These are phyloP conservation scores for Aspergillus costaricaensis DNA, from an alignment of 2,329 filamentous ascomycete species.

Conservation along the genomic window DNA sequence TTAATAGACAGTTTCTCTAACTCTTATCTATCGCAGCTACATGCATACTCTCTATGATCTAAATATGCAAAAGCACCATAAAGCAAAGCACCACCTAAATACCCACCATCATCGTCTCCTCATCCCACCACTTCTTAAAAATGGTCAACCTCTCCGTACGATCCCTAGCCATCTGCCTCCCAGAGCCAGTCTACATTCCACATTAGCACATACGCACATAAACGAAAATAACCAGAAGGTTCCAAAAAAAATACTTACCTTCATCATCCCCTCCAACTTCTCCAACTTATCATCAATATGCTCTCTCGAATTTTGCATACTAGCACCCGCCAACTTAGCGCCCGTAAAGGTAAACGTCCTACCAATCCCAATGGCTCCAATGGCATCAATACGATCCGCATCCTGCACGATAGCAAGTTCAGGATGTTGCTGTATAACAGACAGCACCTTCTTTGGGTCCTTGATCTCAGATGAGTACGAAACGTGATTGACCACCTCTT, in stretches of 20 bases:
- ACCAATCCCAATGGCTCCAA: slow-evolving; percentile 11
- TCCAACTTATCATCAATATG: slow-evolving; percentile 11
- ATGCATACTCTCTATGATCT: neutral
- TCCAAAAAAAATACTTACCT: neutral
- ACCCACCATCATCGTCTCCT: neutral
- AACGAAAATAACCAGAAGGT: too few species aligned
- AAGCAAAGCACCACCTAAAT: neutral
- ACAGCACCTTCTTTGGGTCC: slow-evolving; percentile 5
- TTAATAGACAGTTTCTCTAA: neutral
- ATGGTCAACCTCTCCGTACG: slow-evolving; percentile 4
- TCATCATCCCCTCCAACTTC: slow-evolving; percentile 7
- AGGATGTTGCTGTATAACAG: neutral
- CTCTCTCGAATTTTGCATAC: slow-evolving; percentile 4
- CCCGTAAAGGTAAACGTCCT: slow-evolving; percentile 2
- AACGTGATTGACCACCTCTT: slow-evolving; percentile 17
- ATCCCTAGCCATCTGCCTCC: slow-evolving; percentile 1
- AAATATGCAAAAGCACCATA: too few species aligned
- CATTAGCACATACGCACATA: neutral
- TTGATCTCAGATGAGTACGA: slow-evolving; percentile 19
- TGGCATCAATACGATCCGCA: slow-evolving; percentile 12
- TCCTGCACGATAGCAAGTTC: slow-evolving; percentile 12
- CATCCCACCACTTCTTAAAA: slow-evolving; percentile 9
- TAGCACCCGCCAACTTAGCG: neutral
- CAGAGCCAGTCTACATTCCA: neutral
- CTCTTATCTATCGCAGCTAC: neutral